These are phyloP conservation scores for Microstegium vimineum DNA, from an alignment of 176 grass and related monocot genomes.

Conservation along the genomic window DNA sequence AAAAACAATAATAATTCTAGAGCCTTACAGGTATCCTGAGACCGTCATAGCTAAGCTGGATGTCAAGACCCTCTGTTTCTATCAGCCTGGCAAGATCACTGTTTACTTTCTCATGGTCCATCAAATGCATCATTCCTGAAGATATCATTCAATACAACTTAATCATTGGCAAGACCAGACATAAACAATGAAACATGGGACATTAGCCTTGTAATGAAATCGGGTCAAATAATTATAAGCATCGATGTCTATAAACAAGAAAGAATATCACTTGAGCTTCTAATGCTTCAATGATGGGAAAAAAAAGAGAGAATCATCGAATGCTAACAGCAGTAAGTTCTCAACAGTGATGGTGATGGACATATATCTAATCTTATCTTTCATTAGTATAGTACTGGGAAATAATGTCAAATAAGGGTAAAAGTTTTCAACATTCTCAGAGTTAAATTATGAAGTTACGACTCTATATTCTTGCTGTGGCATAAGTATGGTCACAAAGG, in stretches of 20 bases:
- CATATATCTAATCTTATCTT: constrained; percentile 8
- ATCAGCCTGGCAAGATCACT: constrained; percentile 64
- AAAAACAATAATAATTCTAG: constrained; percentile 36
- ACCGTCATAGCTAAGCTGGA: constrained; percentile 93
- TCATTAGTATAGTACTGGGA: neutral
- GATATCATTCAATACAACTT: constrained; percentile 18
- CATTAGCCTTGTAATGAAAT: neutral
- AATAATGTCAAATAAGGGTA: neutral
- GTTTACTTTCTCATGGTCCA: constrained; percentile 91
- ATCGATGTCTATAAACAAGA: constrained; percentile 10
- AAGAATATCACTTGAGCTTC: neutral
- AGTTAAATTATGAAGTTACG: neutral
- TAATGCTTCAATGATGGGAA: neutral
- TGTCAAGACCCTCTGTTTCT: constrained; percentile 78
- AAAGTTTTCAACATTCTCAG: neutral
- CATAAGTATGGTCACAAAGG: neutral
- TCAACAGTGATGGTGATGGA: neutral
- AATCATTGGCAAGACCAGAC: constrained; percentile 18
- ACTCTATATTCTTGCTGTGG: neutral
- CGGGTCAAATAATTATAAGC: neutral
- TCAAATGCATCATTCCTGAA: constrained; percentile 98
- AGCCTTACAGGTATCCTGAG: constrained; percentile 79
- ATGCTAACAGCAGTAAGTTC: neutral
- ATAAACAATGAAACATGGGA: constrained; percentile 35
- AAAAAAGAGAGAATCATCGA: neutral